phyloP scores from a whole-genome alignment of 2,329 filamentous ascomycete species.

The Dothiorella sarmentorum region DNA sequence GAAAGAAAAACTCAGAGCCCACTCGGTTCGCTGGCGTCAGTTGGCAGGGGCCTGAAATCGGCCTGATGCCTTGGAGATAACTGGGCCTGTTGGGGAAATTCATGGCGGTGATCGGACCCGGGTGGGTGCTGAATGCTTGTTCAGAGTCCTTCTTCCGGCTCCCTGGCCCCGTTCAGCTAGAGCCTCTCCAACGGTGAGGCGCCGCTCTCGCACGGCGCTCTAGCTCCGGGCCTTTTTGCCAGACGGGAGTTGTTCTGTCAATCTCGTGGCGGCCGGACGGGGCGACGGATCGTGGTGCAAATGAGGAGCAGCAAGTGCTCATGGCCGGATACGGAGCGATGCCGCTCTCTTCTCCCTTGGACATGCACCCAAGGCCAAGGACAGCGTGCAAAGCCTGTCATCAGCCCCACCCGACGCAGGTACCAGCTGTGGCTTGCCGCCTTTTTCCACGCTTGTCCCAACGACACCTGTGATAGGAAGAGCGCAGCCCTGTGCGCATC shows the following conservation, averaged over 20 bases:
- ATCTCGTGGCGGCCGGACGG: too few species aligned
- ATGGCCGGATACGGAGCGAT: too few species aligned
- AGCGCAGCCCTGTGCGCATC: background rate
- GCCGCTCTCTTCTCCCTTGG: too few species aligned
- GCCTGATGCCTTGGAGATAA: background rate
- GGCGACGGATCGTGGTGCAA: too few species aligned
- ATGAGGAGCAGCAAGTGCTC: too few species aligned
- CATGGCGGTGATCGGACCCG: slow-evolving; percentile 6
- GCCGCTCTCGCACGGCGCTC: background rate
- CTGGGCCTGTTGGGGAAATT: background rate
- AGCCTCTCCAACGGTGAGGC: background rate
- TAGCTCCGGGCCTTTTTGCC: background rate
- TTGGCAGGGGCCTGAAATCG: background rate
- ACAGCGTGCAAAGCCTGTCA: background rate
- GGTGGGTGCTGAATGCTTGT: slow-evolving; percentile 13
- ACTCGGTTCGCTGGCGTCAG: background rate
- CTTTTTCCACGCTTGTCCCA: background rate
- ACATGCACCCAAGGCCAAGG: too few species aligned
- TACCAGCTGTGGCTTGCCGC: slow-evolving; percentile 13
- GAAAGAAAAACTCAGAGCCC: background rate
- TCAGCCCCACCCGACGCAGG: slow-evolving; percentile 14
- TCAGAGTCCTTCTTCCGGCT: background rate
- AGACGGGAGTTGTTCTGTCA: too few species aligned
- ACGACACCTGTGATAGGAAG: background rate
- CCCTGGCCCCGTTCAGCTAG: slow-evolving; percentile 13